A percentile compares a stretch with the other conserved stretches of the same genome.
Conservation (phyloP, 2,329 filamentous ascomycete genomes). For the Cryphonectria japonica region DNA sequence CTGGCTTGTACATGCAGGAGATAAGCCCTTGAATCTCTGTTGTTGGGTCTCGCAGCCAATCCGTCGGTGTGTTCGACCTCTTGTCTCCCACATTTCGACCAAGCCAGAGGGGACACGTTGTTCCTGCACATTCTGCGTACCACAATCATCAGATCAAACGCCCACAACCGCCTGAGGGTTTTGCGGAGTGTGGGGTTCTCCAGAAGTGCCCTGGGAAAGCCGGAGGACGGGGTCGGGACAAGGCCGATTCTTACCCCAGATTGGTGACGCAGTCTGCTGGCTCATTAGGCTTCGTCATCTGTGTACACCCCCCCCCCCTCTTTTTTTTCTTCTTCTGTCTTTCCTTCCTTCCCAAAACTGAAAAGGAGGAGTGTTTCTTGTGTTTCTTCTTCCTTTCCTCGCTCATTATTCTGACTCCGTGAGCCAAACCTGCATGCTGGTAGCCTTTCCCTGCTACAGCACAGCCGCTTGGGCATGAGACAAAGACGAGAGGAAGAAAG, state of each 20-base stretch:
- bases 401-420: not conserved
- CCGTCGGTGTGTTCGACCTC: not conserved
- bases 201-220: conserved; percentile 11
- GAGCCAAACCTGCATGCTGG: too few species aligned
- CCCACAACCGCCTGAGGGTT: conserved; percentile 21
- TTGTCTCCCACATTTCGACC: not conserved
- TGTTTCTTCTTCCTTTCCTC: too few species aligned
- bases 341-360: too few species aligned
- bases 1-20: not conserved
- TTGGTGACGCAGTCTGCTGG: conserved; percentile 24
- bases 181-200: conserved; percentile 24
- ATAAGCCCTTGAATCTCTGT: not conserved
- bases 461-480: not conserved
- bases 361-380: too few species aligned
- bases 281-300: conserved; percentile 7
- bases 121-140: conserved; percentile 12
- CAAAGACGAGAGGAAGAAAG: not conserved
- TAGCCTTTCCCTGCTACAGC: too few species aligned
- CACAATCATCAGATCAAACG: conserved; percentile 26
- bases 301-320: not conserved
- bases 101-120: conserved; percentile 1
- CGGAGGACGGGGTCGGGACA: conserved; percentile 24
- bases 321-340: too few species aligned
- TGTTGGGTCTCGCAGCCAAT: not conserved
- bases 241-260: conserved; percentile 27